These are phyloP conservation scores for Trichoderma koningii DNA, from an alignment of 2,329 filamentous ascomycete species.

Conservation along the genomic window DNA sequence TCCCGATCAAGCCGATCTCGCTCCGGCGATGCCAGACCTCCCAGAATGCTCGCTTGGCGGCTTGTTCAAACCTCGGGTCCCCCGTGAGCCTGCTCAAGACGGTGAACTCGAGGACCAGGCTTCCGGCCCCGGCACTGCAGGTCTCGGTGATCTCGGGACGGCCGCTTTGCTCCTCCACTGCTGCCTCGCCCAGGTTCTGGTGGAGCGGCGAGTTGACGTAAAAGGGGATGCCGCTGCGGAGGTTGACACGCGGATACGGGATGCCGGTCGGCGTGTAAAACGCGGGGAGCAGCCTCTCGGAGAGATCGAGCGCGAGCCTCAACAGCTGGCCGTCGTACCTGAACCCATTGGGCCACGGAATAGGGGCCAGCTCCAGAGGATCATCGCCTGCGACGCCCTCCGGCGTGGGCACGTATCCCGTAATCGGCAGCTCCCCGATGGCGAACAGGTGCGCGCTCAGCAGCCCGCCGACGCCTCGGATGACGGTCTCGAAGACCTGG, in stretches of 20 bases:
- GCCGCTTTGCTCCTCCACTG: slow-evolving; percentile 41
- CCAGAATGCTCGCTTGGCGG: slow-evolving; percentile 93
- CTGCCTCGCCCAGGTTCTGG: slow-evolving; percentile 41
- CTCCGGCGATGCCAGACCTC: slow-evolving; percentile 91
- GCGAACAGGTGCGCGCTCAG: slow-evolving; percentile 94
- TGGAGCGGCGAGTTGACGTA: slow-evolving; percentile 85
- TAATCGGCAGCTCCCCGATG: slow-evolving; percentile 83
- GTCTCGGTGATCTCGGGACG: slow-evolving; percentile 83
- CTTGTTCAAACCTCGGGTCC: slow-evolving; percentile 82
- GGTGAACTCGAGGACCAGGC: slow-evolving; percentile 89
- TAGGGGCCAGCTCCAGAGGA: slow-evolving; percentile 53
- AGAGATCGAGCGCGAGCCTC: slow-evolving; percentile 84
- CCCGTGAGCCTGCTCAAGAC: slow-evolving; percentile 86
- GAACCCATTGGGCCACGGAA: slow-evolving; percentile 75
- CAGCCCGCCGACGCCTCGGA: slow-evolving; percentile 85
- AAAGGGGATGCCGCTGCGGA: slow-evolving; percentile 87
- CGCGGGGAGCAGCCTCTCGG: slow-evolving; percentile 79
- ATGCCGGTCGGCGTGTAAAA: slow-evolving; percentile 91
- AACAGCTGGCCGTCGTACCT: slow-evolving; percentile 87
- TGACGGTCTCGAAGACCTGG: slow-evolving; percentile 97
- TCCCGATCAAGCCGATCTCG: slow-evolving; percentile 82
- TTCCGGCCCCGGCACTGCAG: slow-evolving; percentile 95
- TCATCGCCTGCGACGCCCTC: slow-evolving; percentile 36
- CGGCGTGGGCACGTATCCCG: slow-evolving; percentile 65
- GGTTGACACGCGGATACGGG: slow-evolving; percentile 91